A percentile compares a stretch with the other conserved stretches of the same genome.
Conservation (phyloP, 2,329 filamentous ascomycete genomes). For the Diaporthe citri region DNA sequence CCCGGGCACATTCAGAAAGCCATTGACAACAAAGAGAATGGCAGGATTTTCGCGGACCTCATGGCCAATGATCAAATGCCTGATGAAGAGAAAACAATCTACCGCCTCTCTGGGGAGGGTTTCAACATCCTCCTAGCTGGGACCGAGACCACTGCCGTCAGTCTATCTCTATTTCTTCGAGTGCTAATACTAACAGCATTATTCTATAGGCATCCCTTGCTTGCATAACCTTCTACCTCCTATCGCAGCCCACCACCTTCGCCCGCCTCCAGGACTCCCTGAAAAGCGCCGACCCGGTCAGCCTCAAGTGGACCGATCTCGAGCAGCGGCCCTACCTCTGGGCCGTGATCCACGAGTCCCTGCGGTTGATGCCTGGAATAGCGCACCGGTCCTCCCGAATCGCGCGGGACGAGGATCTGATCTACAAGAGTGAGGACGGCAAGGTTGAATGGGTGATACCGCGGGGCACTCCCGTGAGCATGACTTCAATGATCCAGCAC, state of each 20-base stretch:
- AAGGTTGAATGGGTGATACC: conserved; percentile 42
- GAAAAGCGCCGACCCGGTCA: neutral
- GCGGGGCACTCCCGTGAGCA: conserved; percentile 43
- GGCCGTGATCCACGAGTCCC: conserved; percentile 43
- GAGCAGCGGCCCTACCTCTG: conserved; percentile 44
- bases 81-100: conserved; percentile 39
- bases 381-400: conserved; percentile 40
- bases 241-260: conserved; percentile 8
- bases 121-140: conserved; percentile 42
- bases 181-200: neutral
- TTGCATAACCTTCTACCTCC: conserved; percentile 26
- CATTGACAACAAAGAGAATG: conserved; percentile 41
- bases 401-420: conserved; percentile 30
- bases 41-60: conserved; percentile 47
- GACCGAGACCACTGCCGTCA: conserved; percentile 41
- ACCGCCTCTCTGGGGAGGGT: conserved; percentile 41
- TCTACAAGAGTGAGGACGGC: conserved; percentile 32
- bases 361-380: conserved; percentile 44
- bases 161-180: neutral
- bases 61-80: conserved; percentile 43
- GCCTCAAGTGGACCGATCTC: conserved; percentile 41
- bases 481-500: conserved; percentile 41
- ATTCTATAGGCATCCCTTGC: neutral
- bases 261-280: neutral
- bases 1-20: conserved; percentile 44